Evolutionary conservation across 495 filamentous ascomycete species (phyloP).

Genomic region (Penicillium bovifimosum): DNA sequence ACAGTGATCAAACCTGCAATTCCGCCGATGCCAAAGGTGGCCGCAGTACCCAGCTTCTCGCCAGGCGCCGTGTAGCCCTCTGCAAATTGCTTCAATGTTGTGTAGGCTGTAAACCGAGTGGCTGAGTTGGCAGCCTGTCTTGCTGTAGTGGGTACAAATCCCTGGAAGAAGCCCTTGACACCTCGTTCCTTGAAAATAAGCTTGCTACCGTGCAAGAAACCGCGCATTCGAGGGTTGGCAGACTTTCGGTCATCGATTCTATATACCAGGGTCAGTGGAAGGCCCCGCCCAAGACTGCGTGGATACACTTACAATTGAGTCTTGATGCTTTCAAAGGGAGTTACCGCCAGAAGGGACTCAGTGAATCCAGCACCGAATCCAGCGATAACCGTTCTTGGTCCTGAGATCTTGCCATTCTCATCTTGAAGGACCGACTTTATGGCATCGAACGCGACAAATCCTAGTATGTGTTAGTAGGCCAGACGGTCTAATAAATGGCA

Average conservation of each 20-base stretch:
- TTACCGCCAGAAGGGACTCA: constrained; percentile 89
- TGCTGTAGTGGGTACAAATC: constrained; percentile 90
- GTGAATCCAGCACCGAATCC: constrained; percentile 94
- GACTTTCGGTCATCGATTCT: constrained; percentile 95
- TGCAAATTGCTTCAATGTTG: constrained; percentile 81
- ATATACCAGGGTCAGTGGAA: neutral
- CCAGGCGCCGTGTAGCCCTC: constrained; percentile 89
- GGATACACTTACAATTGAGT: constrained; percentile 63
- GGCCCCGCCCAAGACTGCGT: neutral
- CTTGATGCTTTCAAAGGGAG: constrained; percentile 97
- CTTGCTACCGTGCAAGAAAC: constrained; percentile 84
- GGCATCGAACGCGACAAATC: constrained; percentile 92
- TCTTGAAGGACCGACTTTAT: constrained; percentile 82
- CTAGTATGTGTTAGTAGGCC: constrained; percentile 33
- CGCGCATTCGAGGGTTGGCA: constrained; percentile 77
- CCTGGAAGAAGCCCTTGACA: constrained; percentile 89
- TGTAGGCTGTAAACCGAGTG: constrained; percentile 84
- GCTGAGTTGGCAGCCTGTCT: constrained; percentile 93
- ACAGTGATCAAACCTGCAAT: constrained; percentile 90
- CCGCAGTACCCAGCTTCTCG: constrained; percentile 85
- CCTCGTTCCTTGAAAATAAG: constrained; percentile 86
- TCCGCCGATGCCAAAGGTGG: constrained; percentile 87
- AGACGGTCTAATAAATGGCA: neutral
- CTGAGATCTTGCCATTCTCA: constrained; percentile 81
- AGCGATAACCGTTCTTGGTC: constrained; percentile 83